These are phyloP conservation scores for Neonectria hederae DNA, from an alignment of 2,329 filamentous ascomycete genomes.

Conservation along the genomic window DNA sequence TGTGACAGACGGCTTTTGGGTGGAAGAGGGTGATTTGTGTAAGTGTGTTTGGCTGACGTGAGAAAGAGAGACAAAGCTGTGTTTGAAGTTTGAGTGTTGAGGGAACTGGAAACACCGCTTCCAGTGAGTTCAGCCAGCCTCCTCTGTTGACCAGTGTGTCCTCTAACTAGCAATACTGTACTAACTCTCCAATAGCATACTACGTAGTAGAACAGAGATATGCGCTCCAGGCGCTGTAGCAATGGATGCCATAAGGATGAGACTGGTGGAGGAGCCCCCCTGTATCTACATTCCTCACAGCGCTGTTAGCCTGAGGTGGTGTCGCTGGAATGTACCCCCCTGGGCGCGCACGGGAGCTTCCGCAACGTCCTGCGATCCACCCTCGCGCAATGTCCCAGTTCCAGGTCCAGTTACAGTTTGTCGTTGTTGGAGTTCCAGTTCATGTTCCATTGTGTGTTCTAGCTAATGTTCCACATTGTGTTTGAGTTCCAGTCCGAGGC, in stretches of 20 bases:
- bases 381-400: slow-evolving; percentile 33
- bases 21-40: not conserved
- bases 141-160: not conserved
- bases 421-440: slow-evolving; percentile 10
- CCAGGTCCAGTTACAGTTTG: slow-evolving; percentile 12
- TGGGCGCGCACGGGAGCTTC: slow-evolving; percentile 28
- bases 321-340: slow-evolving; percentile 24
- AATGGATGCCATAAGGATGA: not conserved
- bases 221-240: slow-evolving; percentile 3
- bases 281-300: slow-evolving; percentile 14
- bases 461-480: slow-evolving; percentile 11
- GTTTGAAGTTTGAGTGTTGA: slow-evolving; percentile 14
- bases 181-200: not conserved
- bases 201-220: not conserved
- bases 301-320: not conserved
- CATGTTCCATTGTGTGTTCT: slow-evolving; percentile 14
- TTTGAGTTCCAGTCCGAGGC: slow-evolving; percentile 16
- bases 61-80: slow-evolving; percentile 4
- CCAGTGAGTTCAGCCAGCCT: not conserved
- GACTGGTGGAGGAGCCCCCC: not conserved
- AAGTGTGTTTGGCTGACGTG: slow-evolving; percentile 18
- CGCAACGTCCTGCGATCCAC: slow-evolving; percentile 39
- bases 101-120: slow-evolving; percentile 14
- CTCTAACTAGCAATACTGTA: too few relatives aligned
- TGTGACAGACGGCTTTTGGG: not conserved